Evolutionary conservation across 495 filamentous ascomycete species (phyloP).

Genomic region (Parmelia sp.): DNA sequence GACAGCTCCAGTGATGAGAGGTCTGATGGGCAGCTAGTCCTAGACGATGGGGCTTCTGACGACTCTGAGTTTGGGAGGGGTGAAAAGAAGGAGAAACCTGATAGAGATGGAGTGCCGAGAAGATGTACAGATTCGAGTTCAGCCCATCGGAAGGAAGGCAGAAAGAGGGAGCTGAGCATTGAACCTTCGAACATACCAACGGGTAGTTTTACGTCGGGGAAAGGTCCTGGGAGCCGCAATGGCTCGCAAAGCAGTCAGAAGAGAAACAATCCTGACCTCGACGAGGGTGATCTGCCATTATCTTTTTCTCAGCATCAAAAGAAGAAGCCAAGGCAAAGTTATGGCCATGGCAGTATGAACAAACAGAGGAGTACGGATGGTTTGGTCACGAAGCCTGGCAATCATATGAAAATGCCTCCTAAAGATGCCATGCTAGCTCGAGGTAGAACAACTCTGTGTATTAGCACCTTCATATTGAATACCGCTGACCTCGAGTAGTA

Average conservation of each 20-base stretch:
- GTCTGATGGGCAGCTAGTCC: background rate
- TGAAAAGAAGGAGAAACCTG: background rate
- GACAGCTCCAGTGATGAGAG: background rate
- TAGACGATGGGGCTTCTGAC: background rate
- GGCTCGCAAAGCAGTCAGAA: constrained; percentile 11
- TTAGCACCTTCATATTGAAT: background rate
- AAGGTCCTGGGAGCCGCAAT: background rate
- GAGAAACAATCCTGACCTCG: background rate
- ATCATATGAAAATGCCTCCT: background rate
- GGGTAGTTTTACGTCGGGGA: background rate
- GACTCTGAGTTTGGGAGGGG: background rate
- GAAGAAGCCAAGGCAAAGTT: background rate
- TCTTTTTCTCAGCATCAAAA: background rate
- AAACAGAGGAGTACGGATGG: background rate
- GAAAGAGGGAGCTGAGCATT: background rate
- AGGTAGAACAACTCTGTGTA: background rate
- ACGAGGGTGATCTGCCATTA: background rate
- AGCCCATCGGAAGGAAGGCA: background rate
- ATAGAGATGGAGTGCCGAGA: background rate
- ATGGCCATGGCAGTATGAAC: background rate
- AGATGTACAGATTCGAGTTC: background rate
- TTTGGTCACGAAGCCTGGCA: background rate
- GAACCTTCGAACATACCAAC: constrained; percentile 1
- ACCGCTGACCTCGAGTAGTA: background rate
- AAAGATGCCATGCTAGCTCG: background rate